Base-by-base conservation (phyloP, 2,329 filamentous ascomycete species). In the Tolypocladium tundrense region DNA sequence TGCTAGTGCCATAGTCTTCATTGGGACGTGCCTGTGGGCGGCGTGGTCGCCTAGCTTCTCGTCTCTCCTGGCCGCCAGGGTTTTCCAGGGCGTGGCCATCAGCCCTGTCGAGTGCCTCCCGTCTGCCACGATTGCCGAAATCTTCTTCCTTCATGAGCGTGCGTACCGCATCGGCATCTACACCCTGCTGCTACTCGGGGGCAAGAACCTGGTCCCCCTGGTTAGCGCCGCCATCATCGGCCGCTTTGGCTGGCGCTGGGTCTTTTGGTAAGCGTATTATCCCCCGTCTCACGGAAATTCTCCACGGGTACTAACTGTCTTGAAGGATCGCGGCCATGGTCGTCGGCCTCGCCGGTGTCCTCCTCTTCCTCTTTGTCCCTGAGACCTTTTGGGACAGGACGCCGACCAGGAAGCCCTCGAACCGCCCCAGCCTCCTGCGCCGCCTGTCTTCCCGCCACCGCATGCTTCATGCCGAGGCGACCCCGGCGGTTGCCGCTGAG, bases 331-430 rank as follows among this genome's bases (percentile, higher is more conserved):
- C 96, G 52, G 84, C 91, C 0, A 89, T 96, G 4, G 76, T 96
- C 11, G 88, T 91, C 40, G 90, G 79, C 0, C 82, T 90, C 53
- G 86, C 85, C 60, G 80, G 86, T 42, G 70, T 83, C 24, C 74
- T 96, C 3, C 78, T 97, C 1, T 96, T 96, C 69, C 79, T 97
- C 59, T 96, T 96, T 65, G 90, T 96, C 0, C 93, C 93, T 0
- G 93, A 97, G 73, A 96, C 91, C 0, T 97, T 96, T 64, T 97
- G 93, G 93, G 91, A 97, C 70, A 81, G 93, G 53, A 87, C 88
- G 2, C 91, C 92, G 2, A 68, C 72, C 3, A 68, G 71, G 24
- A 72, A 71, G 45, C 64, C 71, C 3, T 68, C 69, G 8, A 75
- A 71, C 59, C 69, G 78, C 24, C 76, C 78, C 1, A 73, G 72